Evolutionary conservation across 805 yeast species (phyloP).

Genomic region (Hanseniaspora valbyensis): DNA sequence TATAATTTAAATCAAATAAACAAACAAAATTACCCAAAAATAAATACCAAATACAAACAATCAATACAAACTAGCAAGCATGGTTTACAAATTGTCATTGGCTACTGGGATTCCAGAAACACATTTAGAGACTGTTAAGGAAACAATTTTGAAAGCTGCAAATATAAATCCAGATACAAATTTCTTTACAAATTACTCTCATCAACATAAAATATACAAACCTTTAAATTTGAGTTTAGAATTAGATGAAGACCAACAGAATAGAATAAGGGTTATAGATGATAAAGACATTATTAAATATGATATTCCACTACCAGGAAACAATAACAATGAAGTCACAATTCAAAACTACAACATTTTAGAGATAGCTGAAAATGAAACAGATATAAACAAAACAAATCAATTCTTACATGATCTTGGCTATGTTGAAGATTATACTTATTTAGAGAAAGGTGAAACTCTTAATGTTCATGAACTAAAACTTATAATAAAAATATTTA

Average conservation of each 20-base stretch:
- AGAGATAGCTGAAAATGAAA: conserved; percentile 32
- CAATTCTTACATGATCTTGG: conserved; percentile 53
- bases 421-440: conserved; percentile 52
- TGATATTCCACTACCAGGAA: conserved; percentile 69
- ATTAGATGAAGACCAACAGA: conserved; percentile 21
- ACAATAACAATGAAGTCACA: conserved; percentile 40
- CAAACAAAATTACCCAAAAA: conserved; percentile 6
- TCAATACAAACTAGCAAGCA: background rate
- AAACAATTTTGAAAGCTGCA: background rate
- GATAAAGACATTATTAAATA: background rate
- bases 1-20: too few relatives aligned
- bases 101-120: conserved; percentile 1
- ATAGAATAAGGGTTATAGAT: conserved; percentile 24
- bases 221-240: conserved; percentile 5
- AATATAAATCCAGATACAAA: background rate
- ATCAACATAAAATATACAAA: conserved; percentile 2
- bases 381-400: conserved; percentile 20
- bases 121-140: background rate
- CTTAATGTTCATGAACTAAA: conserved; percentile 7
- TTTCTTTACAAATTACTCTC: conserved; percentile 1
- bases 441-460: conserved; percentile 49
- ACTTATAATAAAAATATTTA: conserved; percentile 14
- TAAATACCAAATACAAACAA: background rate
- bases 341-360: conserved; percentile 48
- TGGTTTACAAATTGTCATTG: conserved; percentile 1